These are phyloP conservation scores for Mucor sp. DNA, from an alignment of 371 early-diverging fungal species.

Conservation along the genomic window DNA sequence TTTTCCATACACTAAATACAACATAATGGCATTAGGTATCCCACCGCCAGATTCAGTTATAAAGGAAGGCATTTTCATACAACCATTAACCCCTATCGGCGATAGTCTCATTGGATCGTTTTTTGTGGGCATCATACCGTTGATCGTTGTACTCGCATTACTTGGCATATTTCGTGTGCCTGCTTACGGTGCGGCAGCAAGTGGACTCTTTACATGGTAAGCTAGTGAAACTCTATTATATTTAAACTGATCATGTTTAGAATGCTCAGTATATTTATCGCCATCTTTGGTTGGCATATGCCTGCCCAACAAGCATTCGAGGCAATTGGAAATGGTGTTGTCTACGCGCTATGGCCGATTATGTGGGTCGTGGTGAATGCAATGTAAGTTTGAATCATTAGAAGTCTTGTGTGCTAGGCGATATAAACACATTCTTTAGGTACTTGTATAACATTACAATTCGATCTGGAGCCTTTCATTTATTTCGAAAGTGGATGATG, in stretches of 20 bases:
- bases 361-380: constrained; percentile 55
- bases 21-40: constrained; percentile 3
- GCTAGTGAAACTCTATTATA: not conserved
- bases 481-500: constrained; percentile 50
- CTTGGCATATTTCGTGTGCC: constrained; percentile 42
- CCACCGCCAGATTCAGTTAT: constrained; percentile 12
- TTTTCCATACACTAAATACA: not conserved
- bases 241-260: not conserved
- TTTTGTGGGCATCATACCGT: constrained; percentile 49
- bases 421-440: constrained; percentile 23
- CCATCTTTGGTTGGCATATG: constrained; percentile 54
- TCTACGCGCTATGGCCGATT: constrained; percentile 52
- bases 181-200: constrained; percentile 36
- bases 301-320: constrained; percentile 44
- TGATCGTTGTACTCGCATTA: constrained; percentile 37
- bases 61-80: constrained; percentile 41
- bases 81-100: constrained; percentile 43
- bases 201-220: constrained; percentile 44
- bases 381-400: constrained; percentile 21
- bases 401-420: not conserved
- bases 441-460: constrained; percentile 42
- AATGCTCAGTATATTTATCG: constrained; percentile 35
- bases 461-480: constrained; percentile 40
- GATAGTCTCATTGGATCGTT: constrained; percentile 49
- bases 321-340: constrained; percentile 42